Evolutionary conservation across 176 grass and related monocot genomes (phyloP).

Genomic region (Melocanna baccifera): DNA sequence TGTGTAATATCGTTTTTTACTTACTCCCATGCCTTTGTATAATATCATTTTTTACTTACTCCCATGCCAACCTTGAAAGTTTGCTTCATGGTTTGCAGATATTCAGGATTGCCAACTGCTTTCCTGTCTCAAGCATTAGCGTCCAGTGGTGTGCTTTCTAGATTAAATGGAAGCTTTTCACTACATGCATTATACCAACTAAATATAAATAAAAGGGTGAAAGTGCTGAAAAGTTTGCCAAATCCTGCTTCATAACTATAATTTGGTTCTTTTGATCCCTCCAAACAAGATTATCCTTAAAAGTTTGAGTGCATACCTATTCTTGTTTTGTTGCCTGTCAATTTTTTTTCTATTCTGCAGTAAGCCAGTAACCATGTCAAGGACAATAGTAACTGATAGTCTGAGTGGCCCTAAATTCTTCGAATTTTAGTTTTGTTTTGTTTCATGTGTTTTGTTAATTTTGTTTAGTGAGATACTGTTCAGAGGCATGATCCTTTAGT

Average conservation of each 20-base stretch:
- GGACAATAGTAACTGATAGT: background rate
- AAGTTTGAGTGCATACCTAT: background rate
- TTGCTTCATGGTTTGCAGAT: background rate
- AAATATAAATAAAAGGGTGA: background rate
- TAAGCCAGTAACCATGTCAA: background rate
- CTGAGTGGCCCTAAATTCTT: background rate
- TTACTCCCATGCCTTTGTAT: background rate
- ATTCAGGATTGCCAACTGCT: background rate
- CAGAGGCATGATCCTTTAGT: background rate
- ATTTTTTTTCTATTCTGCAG: background rate
- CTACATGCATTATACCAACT: background rate
- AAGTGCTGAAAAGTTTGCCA: background rate
- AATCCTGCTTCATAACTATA: background rate
- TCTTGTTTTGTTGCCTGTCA: background rate
- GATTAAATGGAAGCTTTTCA: conserved; percentile 10
- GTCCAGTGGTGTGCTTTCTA: conserved; percentile 6
- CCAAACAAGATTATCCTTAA: background rate
- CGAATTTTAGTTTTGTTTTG: background rate
- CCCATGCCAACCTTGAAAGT: background rate
- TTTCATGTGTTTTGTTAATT: background rate
- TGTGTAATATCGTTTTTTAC: background rate
- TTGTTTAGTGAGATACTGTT: conserved; percentile 7
- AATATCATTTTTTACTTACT: conserved; percentile 2
- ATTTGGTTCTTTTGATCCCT: background rate
- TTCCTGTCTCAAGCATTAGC: background rate